Evolutionary conservation across 805 yeast genomes (phyloP).

Genomic region (Saccharomycopsis microspora): DNA sequence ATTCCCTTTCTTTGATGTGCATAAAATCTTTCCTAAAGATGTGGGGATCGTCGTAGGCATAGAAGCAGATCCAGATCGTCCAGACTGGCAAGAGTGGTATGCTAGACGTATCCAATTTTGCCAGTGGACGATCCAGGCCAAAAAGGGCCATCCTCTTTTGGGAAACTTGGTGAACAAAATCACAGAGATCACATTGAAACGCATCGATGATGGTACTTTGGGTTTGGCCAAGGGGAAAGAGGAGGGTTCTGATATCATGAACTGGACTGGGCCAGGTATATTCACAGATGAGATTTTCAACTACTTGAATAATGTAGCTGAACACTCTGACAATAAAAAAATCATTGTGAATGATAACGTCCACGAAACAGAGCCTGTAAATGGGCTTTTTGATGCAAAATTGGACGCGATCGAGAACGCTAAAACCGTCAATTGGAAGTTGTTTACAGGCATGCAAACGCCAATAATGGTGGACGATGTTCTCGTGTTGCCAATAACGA

Average conservation of each 20-base stretch:
- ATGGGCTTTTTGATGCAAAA: slow-evolving; percentile 8
- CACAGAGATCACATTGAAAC: slow-evolving; percentile 59
- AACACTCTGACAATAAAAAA: not conserved
- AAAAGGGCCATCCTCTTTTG: slow-evolving; percentile 83
- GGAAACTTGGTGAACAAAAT: slow-evolving; percentile 71
- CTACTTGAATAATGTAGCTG: slow-evolving; percentile 56
- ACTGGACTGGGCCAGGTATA: slow-evolving; percentile 95
- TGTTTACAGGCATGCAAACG: slow-evolving; percentile 45
- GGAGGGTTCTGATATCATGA: slow-evolving; percentile 70
- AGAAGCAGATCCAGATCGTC: slow-evolving; percentile 94
- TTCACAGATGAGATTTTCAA: slow-evolving; percentile 83
- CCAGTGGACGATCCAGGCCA: slow-evolving; percentile 92
- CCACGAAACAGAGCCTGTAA: not conserved
- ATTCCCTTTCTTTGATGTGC: slow-evolving; percentile 14
- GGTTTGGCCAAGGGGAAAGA: slow-evolving; percentile 41
- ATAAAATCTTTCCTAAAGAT: slow-evolving; percentile 24
- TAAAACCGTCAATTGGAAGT: slow-evolving; percentile 42
- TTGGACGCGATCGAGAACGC: slow-evolving; percentile 15
- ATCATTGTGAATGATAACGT: slow-evolving; percentile 1
- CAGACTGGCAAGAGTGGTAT: slow-evolving; percentile 90
- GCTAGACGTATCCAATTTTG: slow-evolving; percentile 91
- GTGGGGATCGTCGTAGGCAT: slow-evolving; percentile 76
- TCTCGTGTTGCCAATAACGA: slow-evolving; percentile 58
- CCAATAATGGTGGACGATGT: slow-evolving; percentile 58
- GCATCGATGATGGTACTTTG: slow-evolving; percentile 34